Evolutionary conservation across 257 asterid species (phyloP).

Genomic region (Jasminum sambac): DNA sequence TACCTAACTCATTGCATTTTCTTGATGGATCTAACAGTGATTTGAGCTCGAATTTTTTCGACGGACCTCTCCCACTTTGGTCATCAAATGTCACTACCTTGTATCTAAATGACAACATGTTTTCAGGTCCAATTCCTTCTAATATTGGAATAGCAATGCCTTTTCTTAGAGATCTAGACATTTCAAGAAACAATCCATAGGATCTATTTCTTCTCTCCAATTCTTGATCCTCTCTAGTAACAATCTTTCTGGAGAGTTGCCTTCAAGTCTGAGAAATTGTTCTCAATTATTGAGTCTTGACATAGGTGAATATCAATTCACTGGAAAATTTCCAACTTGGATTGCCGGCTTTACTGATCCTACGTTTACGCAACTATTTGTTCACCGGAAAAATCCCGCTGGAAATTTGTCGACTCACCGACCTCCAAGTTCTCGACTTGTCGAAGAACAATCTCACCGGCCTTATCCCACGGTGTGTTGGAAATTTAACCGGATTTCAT

Average conservation of each 20-base stretch:
- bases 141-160: slow-evolving; percentile 31
- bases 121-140: slow-evolving; percentile 39
- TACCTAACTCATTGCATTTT: slow-evolving; percentile 28
- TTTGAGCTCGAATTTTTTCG: slow-evolving; percentile 26
- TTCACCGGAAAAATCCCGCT: slow-evolving; percentile 30
- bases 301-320: slow-evolving; percentile 35
- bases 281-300: slow-evolving; percentile 30
- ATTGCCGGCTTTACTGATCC: slow-evolving; percentile 30
- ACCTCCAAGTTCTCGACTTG: slow-evolving; percentile 37
- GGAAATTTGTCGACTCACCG: slow-evolving; percentile 29
- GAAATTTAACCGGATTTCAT: slow-evolving; percentile 32
- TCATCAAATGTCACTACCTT: slow-evolving; percentile 28
- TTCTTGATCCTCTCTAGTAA: slow-evolving; percentile 34
- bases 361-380: slow-evolving; percentile 32
- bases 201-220: slow-evolving; percentile 18
- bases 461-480: slow-evolving; percentile 30
- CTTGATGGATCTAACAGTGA: slow-evolving; percentile 18
- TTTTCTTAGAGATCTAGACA: slow-evolving; percentile 27
- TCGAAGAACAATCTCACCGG: slow-evolving; percentile 33
- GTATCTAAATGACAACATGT: slow-evolving; percentile 34
- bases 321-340: slow-evolving; percentile 45
- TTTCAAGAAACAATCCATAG: slow-evolving; percentile 38
- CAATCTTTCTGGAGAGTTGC: slow-evolving; percentile 34
- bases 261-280: slow-evolving; percentile 35
- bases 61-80: slow-evolving; percentile 46